phyloP scores from a whole-genome alignment of 805 yeast genomes.

The Peterozyma toletana region DNA sequence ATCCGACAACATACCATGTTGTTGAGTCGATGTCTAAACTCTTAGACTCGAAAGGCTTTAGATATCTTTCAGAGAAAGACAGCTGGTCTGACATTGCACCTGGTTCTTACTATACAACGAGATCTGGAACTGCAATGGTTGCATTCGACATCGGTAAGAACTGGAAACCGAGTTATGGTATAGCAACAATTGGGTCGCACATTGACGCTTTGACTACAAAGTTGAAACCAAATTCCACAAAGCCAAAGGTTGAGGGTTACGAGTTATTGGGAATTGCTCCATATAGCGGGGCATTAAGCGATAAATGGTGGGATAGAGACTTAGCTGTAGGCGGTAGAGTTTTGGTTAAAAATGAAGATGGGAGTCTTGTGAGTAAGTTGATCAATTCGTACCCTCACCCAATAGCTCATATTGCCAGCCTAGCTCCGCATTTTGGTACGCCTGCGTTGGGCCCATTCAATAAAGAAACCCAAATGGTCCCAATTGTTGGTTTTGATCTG shows the following conservation, averaged over 20 bases:
- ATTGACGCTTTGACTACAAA: slow-evolving; percentile 63
- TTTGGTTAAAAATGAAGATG: slow-evolving; percentile 34
- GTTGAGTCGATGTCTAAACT: slow-evolving; percentile 42
- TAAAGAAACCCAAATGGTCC: slow-evolving; percentile 72
- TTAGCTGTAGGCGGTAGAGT: slow-evolving; percentile 79
- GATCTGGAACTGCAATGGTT: slow-evolving; percentile 60
- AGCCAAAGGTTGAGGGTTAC: slow-evolving; percentile 62
- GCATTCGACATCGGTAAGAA: slow-evolving; percentile 65
- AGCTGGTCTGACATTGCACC: slow-evolving; percentile 38
- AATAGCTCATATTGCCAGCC: slow-evolving; percentile 73
- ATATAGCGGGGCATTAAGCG: slow-evolving; percentile 63
- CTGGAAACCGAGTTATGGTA: slow-evolving; percentile 59
- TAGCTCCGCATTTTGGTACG: slow-evolving; percentile 83
- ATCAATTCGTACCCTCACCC: slow-evolving; percentile 59
- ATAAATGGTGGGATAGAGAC: slow-evolving; percentile 79
- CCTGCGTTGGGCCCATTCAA: slow-evolving; percentile 68
- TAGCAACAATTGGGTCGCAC: slow-evolving; percentile 67
- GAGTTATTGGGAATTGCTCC: slow-evolving; percentile 79
- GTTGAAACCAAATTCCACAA: slow-evolving; percentile 67
- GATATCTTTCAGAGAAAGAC: slow-evolving; percentile 55
- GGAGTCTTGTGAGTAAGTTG: slow-evolving; percentile 32
- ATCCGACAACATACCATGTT: slow-evolving; percentile 78
- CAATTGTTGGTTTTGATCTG: slow-evolving; percentile 55
- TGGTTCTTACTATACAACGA: slow-evolving; percentile 57
- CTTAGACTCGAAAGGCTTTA: slow-evolving; percentile 55